Evolutionary conservation across 257 asterid species (phyloP).

Genomic region (Cordia subcordata): DNA sequence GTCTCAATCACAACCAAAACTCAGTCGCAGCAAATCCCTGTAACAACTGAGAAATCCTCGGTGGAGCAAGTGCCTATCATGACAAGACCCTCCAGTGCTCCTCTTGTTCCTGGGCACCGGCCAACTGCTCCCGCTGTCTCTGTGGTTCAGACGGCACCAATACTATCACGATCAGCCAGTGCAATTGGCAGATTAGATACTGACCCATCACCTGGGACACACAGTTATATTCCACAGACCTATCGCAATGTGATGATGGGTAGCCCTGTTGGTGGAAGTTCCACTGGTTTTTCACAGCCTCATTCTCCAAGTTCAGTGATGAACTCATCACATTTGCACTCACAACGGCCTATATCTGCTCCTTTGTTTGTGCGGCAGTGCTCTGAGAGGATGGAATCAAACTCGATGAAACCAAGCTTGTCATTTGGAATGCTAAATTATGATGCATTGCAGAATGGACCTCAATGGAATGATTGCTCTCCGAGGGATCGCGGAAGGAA

Average conservation of each 20-base stretch:
- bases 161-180: conserved; percentile 71
- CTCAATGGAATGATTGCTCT: conserved; percentile 48
- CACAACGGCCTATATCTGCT: conserved; percentile 30
- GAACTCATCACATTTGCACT: conserved; percentile 38
- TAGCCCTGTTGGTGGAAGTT: conserved; percentile 34
- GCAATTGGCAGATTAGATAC: conserved; percentile 78
- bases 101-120: conserved; percentile 52
- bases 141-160: conserved; percentile 49
- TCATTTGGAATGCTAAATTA: conserved; percentile 57
- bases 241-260: conserved; percentile 84
- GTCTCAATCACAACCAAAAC: conserved; percentile 19
- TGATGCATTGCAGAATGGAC: conserved; percentile 42
- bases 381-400: conserved; percentile 52
- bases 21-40: conserved; percentile 21
- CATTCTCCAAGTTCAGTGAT: conserved; percentile 42
- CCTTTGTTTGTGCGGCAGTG: conserved; percentile 42
- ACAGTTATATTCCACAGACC: conserved; percentile 65
- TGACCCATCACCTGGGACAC: conserved; percentile 47
- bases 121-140: conserved; percentile 52
- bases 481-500: conserved; percentile 43
- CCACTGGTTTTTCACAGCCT: conserved; percentile 45
- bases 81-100: conserved; percentile 89
- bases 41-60: conserved; percentile 39
- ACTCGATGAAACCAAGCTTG: conserved; percentile 32
- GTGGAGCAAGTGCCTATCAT: conserved; percentile 34